phyloP scores from a whole-genome alignment of 2,329 filamentous ascomycete genomes.

The Fusarium pseudograminearum region DNA sequence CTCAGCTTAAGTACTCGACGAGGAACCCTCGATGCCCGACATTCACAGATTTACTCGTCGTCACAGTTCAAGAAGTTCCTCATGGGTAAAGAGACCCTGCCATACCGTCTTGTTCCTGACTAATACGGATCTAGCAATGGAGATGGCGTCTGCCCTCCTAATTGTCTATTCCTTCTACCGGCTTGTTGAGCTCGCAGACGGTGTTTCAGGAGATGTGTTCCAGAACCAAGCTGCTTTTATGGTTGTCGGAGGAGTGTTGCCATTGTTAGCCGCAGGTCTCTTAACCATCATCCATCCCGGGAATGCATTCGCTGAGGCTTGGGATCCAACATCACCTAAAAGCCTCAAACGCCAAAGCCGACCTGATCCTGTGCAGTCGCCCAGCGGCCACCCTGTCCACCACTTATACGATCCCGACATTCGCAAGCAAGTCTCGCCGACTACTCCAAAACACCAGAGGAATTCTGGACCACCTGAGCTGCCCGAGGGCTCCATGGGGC shows the following conservation, averaged over 20 bases:
- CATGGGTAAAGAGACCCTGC: conserved; percentile 54
- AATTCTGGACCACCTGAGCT: conserved; percentile 41
- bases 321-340: conserved; percentile 56
- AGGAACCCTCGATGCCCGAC: conserved; percentile 55
- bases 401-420: conserved; percentile 53
- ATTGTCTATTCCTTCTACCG: conserved; percentile 58
- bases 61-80: conserved; percentile 59
- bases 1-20: conserved; percentile 54
- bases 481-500: conserved; percentile 46
- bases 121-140: conserved; percentile 51
- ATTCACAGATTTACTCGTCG: conserved; percentile 57
- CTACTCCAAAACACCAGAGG: conserved; percentile 36
- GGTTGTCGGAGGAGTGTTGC: conserved; percentile 56
- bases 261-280: conserved; percentile 54
- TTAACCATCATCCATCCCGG: conserved; percentile 56
- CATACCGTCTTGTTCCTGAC: not conserved
- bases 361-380: conserved; percentile 37
- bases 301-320: conserved; percentile 55
- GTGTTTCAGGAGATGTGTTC: conserved; percentile 52
- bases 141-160: conserved; percentile 54
- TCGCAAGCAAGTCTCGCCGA: conserved; percentile 48
- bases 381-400: conserved; percentile 46
- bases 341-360: conserved; percentile 36
- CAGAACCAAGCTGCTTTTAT: conserved; percentile 56
- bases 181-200: conserved; percentile 55